These are phyloP conservation scores for Ascochyta pisi DNA, from an alignment of 2,329 filamentous ascomycete species.

Conservation along the genomic window DNA sequence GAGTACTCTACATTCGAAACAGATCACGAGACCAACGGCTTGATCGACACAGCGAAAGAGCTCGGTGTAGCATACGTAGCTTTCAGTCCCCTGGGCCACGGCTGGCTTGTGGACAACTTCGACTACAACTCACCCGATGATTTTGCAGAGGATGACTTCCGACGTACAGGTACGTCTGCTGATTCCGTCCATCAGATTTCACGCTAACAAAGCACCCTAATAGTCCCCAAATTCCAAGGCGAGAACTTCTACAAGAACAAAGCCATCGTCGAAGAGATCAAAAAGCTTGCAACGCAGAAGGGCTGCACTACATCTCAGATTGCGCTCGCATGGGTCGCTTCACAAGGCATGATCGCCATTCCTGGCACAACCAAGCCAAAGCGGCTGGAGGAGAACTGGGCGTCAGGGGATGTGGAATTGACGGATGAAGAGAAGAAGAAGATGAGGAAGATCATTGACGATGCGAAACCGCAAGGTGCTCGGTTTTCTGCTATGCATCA, in stretches of 20 bases:
- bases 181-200: too few species aligned
- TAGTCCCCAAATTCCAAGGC: slow-evolving; percentile 50
- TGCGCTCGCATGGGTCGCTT: slow-evolving; percentile 47
- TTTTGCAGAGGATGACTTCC: slow-evolving; percentile 47
- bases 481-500: slow-evolving; percentile 26
- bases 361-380: slow-evolving; percentile 50
- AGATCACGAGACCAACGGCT: slow-evolving; percentile 30
- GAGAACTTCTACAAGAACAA: slow-evolving; percentile 47
- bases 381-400: slow-evolving; percentile 31
- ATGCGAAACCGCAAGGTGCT: slow-evolving; percentile 53
- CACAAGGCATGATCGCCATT: slow-evolving; percentile 60
- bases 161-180: slow-evolving; percentile 15
- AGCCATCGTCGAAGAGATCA: slow-evolving; percentile 35
- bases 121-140: slow-evolving; percentile 50
- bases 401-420: slow-evolving; percentile 28
- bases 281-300: slow-evolving; percentile 50
- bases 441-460: slow-evolving; percentile 27
- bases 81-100: slow-evolving; percentile 44
- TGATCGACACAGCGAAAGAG: slow-evolving; percentile 49
- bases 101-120: slow-evolving; percentile 33
- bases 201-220: too few species aligned
- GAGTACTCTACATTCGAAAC: slow-evolving; percentile 58
- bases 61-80: slow-evolving; percentile 46
- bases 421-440: slow-evolving; percentile 28
- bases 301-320: slow-evolving; percentile 64